A percentile compares a stretch with the other conserved stretches of the same genome.
Evolutionary conservation across 441 rosid species (phyloP).

Genomic region (Capsella rubella): DNA sequence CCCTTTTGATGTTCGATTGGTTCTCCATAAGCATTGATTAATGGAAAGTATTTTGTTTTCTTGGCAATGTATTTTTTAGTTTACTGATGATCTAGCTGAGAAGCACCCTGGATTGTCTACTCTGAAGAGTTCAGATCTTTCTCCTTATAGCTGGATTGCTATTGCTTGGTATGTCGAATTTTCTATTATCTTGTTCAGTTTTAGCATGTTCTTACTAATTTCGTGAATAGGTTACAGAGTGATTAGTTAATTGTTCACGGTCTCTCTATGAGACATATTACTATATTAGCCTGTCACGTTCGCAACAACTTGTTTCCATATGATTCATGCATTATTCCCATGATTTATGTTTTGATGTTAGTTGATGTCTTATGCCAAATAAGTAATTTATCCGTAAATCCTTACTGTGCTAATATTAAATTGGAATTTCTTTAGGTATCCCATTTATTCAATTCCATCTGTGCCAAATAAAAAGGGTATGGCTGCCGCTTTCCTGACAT

Average conservation of each 20-base stretch:
- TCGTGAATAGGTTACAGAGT: background rate
- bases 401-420: background rate
- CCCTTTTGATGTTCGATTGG: conserved; percentile 9
- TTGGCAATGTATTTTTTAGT: conserved; percentile 13
- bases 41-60: background rate
- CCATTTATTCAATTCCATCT: conserved; percentile 55
- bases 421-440: conserved; percentile 50
- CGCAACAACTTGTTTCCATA: background rate
- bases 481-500: conserved; percentile 56
- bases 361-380: conserved; percentile 3
- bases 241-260: background rate
- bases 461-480: conserved; percentile 42
- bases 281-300: background rate
- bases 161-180: conserved; percentile 29
- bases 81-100: conserved; percentile 6
- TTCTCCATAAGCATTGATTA: background rate
- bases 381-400: background rate
- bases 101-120: conserved; percentile 16
- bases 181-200: conserved; percentile 4
- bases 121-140: conserved; percentile 32
- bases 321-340: conserved; percentile 8
- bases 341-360: conserved; percentile 20
- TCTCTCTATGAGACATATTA: background rate
- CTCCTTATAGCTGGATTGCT: conserved; percentile 37
- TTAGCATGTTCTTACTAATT: background rate